Conservation (phyloP, 2,329 filamentous ascomycete species). For the Fusarium brachygibbosum region DNA sequence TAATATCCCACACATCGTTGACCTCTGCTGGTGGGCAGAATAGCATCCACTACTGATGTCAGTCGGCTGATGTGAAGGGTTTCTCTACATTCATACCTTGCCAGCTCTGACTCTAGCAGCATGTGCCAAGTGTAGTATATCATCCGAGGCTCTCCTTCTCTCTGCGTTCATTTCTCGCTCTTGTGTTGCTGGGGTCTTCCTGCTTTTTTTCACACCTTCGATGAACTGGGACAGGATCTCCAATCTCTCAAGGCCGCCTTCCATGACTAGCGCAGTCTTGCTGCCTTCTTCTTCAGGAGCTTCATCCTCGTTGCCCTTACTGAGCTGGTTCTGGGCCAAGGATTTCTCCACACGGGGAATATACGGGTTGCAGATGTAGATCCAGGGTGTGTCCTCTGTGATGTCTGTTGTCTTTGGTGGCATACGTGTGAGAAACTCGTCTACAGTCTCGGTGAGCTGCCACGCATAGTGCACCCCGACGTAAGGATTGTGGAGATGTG, state of each 20-base stretch:
- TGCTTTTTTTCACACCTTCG: conserved; percentile 58
- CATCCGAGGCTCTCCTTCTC: conserved; percentile 62
- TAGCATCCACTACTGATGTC: conserved; percentile 76
- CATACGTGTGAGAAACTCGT: conserved; percentile 75
- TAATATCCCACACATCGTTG: conserved; percentile 72
- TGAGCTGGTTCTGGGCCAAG: conserved; percentile 53
- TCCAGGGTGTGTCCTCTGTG: conserved; percentile 70
- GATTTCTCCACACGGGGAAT: conserved; percentile 55
- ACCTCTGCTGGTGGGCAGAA: conserved; percentile 70
- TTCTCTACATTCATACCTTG: conserved; percentile 65
- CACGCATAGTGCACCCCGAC: conserved; percentile 68
- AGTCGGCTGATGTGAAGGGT: conserved; percentile 41
- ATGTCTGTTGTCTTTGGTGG: conserved; percentile 73
- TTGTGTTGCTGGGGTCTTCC: conserved; percentile 53
- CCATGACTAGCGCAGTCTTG: conserved; percentile 63
- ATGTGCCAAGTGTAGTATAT: conserved; percentile 73
- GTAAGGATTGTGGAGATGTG: conserved; percentile 69
- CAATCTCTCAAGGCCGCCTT: conserved; percentile 66
- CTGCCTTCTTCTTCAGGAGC: conserved; percentile 61
- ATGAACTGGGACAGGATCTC: conserved; percentile 63
- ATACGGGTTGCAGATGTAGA: conserved; percentile 78
- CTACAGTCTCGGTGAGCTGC: conserved; percentile 73
- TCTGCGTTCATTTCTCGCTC: conserved; percentile 64
- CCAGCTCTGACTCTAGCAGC: conserved; percentile 71
- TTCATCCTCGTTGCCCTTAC: conserved; percentile 64